These are phyloP conservation scores for Gnaphalium uliginosum DNA, from an alignment of 129 eudicot genomes.

Conservation along the genomic window DNA sequence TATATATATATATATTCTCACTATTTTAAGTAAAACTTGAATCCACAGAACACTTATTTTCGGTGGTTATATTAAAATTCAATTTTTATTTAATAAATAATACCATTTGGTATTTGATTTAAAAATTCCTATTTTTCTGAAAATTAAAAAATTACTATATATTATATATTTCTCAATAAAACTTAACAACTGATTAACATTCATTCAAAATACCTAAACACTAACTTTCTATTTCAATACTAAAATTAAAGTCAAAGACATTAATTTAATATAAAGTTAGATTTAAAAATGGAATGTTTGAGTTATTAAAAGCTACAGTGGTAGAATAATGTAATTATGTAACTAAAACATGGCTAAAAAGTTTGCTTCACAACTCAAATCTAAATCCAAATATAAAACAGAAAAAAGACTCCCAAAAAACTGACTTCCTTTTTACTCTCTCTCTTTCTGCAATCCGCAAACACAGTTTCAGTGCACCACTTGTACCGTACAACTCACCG, in stretches of 20 bases:
- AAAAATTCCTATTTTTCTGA: too few relatives aligned
- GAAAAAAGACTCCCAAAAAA: slow-evolving; percentile 23
- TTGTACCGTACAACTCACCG: slow-evolving; percentile 26
- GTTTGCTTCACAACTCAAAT: slow-evolving; percentile 28
- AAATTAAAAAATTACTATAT: too few relatives aligned
- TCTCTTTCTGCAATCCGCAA: slow-evolving; percentile 24
- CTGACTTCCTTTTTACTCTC: slow-evolving; percentile 33
- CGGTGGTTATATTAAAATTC: too few relatives aligned
- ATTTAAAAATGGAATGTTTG: neutral
- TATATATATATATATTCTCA: too few relatives aligned
- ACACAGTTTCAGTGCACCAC: slow-evolving; percentile 15
- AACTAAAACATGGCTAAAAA: slow-evolving; percentile 4
- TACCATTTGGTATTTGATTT: too few relatives aligned
- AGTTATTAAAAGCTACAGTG: slow-evolving; percentile 10
- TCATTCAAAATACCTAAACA: too few relatives aligned
- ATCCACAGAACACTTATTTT: too few relatives aligned
- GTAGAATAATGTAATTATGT: slow-evolving; percentile 14
- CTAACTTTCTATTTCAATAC: too few relatives aligned
- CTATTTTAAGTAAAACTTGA: too few relatives aligned
- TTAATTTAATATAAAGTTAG: neutral
- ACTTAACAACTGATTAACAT: too few relatives aligned
- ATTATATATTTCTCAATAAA: too few relatives aligned
- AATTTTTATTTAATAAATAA: too few relatives aligned
- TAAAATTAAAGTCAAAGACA: slow-evolving; percentile 10
- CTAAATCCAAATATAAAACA: slow-evolving; percentile 36